Evolutionary conservation across 2,329 filamentous ascomycete species (phyloP).

Genomic region (Sporothrix variecibatus): DNA sequence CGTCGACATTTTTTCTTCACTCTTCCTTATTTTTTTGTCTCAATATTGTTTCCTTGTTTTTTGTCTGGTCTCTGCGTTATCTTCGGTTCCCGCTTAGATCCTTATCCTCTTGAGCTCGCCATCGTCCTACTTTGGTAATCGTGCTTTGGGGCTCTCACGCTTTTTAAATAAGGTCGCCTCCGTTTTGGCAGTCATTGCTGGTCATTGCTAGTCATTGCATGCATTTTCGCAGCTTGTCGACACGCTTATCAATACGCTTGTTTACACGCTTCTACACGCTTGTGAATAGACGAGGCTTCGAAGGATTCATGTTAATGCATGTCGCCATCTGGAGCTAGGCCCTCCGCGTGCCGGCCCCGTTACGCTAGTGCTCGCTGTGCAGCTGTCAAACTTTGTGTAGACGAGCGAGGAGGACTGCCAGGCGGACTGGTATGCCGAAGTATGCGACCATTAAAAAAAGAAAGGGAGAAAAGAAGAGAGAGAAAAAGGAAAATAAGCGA

Average conservation of each 20-base stretch:
- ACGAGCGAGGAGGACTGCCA: background rate
- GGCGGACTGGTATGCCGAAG: too few species aligned
- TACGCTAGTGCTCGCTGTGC: background rate
- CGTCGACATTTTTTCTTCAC: background rate
- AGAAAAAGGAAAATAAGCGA: too few species aligned
- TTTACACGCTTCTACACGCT: background rate
- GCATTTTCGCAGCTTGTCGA: too few species aligned
- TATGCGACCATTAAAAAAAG: too few species aligned
- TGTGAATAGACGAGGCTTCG: background rate
- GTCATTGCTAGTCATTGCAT: too few species aligned
- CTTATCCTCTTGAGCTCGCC: background rate
- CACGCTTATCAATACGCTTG: background rate
- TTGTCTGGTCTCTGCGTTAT: background rate
- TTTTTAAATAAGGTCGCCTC: background rate
- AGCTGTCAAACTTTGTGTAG: background rate
- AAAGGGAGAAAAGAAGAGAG: too few species aligned
- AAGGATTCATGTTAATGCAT: background rate
- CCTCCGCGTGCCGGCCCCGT: background rate
- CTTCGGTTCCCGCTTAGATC: background rate
- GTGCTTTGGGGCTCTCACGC: background rate
- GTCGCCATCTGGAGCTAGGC: background rate
- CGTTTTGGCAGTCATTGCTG: too few species aligned
- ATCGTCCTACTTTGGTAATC: background rate
- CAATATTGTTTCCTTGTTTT: background rate
- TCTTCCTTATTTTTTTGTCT: background rate